Evolutionary conservation across 768 basidiomycete genomes (phyloP).

Genomic region (Serpula lacrymans): DNA sequence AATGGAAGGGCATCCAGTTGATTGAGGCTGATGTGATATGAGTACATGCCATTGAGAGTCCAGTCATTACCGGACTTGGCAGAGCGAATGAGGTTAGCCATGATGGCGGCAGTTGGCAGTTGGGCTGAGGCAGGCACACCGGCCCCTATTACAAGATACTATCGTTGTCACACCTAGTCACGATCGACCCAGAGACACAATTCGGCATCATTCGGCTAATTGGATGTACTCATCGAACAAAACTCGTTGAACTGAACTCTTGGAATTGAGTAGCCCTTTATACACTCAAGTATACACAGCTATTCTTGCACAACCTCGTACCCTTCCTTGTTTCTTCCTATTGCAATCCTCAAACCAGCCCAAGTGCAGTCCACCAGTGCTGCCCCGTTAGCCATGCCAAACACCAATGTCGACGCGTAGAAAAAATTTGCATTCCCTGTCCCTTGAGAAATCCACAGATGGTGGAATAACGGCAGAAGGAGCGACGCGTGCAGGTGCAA

Average conservation of each 20-base stretch:
- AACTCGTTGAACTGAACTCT: too few species aligned
- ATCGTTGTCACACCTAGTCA: too few species aligned
- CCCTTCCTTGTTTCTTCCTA: conserved; percentile 52
- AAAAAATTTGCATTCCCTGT: conserved; percentile 98
- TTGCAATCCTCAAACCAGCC: conserved; percentile 76
- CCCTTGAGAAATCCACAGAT: conserved; percentile 87
- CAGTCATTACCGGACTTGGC: conserved; percentile 24
- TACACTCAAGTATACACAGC: too few species aligned
- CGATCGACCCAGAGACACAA: too few species aligned
- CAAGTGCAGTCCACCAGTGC: conserved; percentile 78
- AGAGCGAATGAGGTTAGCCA: conserved; percentile 19
- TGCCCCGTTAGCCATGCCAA: conserved; percentile 84
- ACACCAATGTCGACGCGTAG: conserved; percentile 93
- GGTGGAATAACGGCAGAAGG: conserved; percentile 87
- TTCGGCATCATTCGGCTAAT: too few species aligned
- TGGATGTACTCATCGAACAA: too few species aligned
- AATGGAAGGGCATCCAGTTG: background rate
- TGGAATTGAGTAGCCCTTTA: too few species aligned
- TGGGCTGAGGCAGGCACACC: too few species aligned
- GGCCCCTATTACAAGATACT: too few species aligned
- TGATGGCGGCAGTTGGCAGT: too few species aligned
- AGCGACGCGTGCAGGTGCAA: conserved; percentile 81
- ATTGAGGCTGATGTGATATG: conserved; percentile 5
- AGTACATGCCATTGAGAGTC: conserved; percentile 19
- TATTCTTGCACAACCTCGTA: conserved; percentile 63